Percentiles rank a stretch among this genome's conserved stretches.
Evolutionary conservation across 2,329 filamentous ascomycete species (phyloP).

Genomic region (Scorias spongiosa): DNA sequence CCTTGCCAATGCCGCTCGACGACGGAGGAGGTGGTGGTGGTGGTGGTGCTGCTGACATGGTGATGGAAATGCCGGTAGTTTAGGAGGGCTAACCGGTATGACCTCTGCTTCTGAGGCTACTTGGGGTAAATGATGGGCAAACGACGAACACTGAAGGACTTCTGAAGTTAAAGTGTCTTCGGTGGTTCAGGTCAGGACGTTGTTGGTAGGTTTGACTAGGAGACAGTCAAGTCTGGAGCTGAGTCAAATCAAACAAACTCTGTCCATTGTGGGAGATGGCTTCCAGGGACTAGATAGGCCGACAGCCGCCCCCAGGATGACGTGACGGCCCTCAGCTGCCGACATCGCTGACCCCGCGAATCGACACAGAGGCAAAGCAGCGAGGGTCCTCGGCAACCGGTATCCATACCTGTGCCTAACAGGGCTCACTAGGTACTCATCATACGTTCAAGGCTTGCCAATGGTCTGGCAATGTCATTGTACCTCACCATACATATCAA

Average conservation of each 20-base stretch:
- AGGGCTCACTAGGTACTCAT: no score
- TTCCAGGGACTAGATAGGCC: not conserved
- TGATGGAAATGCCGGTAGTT: constrained; percentile 14
- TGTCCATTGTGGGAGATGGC: not conserved
- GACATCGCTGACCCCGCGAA: not conserved
- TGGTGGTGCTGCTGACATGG: constrained; percentile 12
- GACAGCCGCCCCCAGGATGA: not conserved
- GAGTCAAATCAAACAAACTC: not conserved
- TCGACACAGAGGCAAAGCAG: not conserved
- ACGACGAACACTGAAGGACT: constrained; percentile 2
- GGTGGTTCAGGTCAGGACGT: no score
- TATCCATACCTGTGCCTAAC: no score
- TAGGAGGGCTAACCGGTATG: constrained; percentile 14
- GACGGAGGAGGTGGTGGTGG: constrained; percentile 5
- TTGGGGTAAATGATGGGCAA: constrained; percentile 15
- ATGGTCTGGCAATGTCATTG: no score
- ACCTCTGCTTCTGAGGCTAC: constrained; percentile 15
- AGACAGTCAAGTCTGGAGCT: not conserved
- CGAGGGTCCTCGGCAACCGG: no score
- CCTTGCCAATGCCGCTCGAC: constrained; percentile 23
- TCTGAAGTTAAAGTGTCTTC: not conserved
- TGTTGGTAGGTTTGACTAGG: no score
- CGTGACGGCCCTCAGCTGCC: not conserved
- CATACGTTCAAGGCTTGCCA: no score
- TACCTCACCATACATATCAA: no score